A percentile compares a stretch with the other conserved stretches of the same genome.
Evolutionary conservation across 495 filamentous ascomycete species (phyloP).

Genomic region (Lophiostoma macrostomum): DNA sequence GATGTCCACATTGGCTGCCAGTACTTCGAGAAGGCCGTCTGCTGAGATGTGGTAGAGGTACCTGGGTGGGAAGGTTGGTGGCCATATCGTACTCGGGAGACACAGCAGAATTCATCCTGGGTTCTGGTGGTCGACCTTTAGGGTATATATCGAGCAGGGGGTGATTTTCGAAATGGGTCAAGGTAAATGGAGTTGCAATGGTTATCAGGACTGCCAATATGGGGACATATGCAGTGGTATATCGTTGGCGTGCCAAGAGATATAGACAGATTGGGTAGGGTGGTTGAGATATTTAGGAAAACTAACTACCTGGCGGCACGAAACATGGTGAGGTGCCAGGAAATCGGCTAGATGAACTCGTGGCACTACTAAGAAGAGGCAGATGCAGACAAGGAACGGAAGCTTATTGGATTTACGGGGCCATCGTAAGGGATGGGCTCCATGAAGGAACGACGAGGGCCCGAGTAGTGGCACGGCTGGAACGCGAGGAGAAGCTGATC

Average conservation of each 20-base stretch:
- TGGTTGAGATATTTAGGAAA: constrained; percentile 11
- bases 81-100: constrained; percentile 15
- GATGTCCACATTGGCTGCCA: constrained; percentile 14
- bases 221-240: constrained; percentile 33
- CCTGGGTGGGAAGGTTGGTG: constrained; percentile 16
- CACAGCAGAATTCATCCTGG: constrained; percentile 16
- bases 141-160: too few relatives aligned
- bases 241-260: constrained; percentile 34
- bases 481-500: constrained; percentile 32
- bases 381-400: constrained; percentile 27
- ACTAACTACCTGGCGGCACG: constrained; percentile 19
- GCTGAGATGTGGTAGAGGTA: constrained; percentile 25
- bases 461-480: constrained; percentile 34
- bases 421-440: constrained; percentile 21
- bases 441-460: constrained; percentile 31
- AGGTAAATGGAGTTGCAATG: too few relatives aligned
- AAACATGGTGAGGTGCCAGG: constrained; percentile 29
- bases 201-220: constrained; percentile 4
- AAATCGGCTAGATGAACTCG: constrained; percentile 9
- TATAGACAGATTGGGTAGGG: constrained; percentile 30
- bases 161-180: too few relatives aligned
- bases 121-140: too few relatives aligned
- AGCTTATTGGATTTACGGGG: constrained; percentile 21
- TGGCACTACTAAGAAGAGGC: constrained; percentile 19
- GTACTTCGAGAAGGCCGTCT: constrained; percentile 27